A percentile compares a stretch with the other conserved stretches of the same genome.
phyloP scores from a whole-genome alignment of 805 yeast genomes.

The Kodamaea kakaduensis region DNA sequence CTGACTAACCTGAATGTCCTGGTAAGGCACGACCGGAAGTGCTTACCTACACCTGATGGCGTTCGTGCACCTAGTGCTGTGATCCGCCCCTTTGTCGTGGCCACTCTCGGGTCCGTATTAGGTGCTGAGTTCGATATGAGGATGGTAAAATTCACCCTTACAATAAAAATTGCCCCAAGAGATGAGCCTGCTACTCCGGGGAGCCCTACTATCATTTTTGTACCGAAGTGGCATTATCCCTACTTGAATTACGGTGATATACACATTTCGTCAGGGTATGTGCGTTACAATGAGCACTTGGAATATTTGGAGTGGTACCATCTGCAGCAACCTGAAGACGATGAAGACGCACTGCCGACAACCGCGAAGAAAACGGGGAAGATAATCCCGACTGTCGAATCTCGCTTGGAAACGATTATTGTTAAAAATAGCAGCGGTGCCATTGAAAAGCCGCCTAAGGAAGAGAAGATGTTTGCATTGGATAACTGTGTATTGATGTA shows the following conservation, averaged over 20 bases:
- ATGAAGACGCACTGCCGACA: constrained; percentile 8
- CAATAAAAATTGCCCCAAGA: constrained; percentile 28
- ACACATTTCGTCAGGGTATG: constrained; percentile 52
- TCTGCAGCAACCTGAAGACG: constrained; percentile 21
- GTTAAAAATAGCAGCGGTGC: constrained; percentile 36
- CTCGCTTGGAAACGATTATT: constrained; percentile 25
- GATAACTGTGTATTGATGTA: constrained; percentile 4
- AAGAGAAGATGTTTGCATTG: constrained; percentile 10
- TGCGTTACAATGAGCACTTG: constrained; percentile 45
- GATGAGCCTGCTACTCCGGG: constrained; percentile 7
- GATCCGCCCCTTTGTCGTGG: constrained; percentile 70
- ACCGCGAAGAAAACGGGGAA: not conserved
- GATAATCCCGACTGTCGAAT: not conserved
- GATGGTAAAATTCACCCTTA: constrained; percentile 44
- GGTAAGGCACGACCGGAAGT: constrained; percentile 26
- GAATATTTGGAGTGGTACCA: constrained; percentile 75
- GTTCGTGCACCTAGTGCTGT: constrained; percentile 72
- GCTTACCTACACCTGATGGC: constrained; percentile 52
- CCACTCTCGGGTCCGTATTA: constrained; percentile 55
- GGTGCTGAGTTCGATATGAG: constrained; percentile 58
- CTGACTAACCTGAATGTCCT: constrained; percentile 22
- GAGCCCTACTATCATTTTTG: constrained; percentile 54
- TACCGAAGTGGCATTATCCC: constrained; percentile 73
- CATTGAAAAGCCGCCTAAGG: constrained; percentile 5
- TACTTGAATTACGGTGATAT: constrained; percentile 44